phyloP scores from a whole-genome alignment of 805 yeast genomes.

The Kodamaea jinghongensis region DNA sequence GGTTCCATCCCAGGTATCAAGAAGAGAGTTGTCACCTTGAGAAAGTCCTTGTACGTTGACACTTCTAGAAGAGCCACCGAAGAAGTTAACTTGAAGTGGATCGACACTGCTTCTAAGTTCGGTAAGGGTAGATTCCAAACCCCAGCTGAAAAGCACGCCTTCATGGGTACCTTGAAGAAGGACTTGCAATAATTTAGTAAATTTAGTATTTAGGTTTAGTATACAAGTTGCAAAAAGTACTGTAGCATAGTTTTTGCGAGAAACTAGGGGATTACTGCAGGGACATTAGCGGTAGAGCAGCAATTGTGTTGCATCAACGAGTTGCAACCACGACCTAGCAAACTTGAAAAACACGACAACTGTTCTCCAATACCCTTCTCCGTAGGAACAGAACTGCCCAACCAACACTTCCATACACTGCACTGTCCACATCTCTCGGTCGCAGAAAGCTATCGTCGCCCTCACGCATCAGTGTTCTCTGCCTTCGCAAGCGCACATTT shows the following conservation, averaged over 20 bases:
- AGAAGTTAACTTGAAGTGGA: conserved; percentile 97
- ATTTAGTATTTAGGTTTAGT: neutral
- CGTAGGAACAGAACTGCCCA: no score
- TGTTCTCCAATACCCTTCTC: no score
- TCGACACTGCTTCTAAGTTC: conserved; percentile 99
- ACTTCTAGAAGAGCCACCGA: conserved; percentile 97
- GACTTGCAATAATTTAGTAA: conserved; percentile 54
- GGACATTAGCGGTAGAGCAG: no score
- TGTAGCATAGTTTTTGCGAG: neutral
- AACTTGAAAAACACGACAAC: no score
- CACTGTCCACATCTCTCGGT: no score
- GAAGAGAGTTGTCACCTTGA: conserved; percentile 98
- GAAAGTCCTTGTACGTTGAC: conserved; percentile 97
- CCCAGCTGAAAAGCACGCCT: conserved; percentile 99
- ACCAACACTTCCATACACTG: no score
- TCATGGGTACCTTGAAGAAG: conserved; percentile 99
- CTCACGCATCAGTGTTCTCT: no score
- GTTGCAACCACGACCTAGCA: no score
- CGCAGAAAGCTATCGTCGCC: no score
- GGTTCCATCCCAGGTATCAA: conserved; percentile 99
- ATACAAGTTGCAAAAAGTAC: neutral
- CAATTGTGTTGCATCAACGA: no score
- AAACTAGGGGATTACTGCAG: no score
- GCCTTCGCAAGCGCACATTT: no score
- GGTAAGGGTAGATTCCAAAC: conserved; percentile 99